Percentiles rank a stretch among this genome's conserved stretches.
Conservation (phyloP, 225 moss, liverwort and hornwort genomes). For the Sphagnum contortum region DNA sequence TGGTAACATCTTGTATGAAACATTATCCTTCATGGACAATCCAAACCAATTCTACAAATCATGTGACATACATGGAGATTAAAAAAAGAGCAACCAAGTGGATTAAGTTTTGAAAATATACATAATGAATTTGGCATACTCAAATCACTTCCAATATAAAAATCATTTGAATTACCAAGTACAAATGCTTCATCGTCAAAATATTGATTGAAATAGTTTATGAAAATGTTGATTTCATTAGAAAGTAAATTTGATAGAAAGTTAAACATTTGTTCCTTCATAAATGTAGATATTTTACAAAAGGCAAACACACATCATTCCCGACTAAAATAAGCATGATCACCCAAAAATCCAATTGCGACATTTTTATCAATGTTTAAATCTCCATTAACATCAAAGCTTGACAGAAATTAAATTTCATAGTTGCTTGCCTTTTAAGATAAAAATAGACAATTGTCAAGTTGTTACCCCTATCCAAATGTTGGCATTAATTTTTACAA, state of each 20-base stretch:
- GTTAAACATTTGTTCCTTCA: too few species aligned
- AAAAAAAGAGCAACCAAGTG: neutral
- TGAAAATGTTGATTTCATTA: too few species aligned
- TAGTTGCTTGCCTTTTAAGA: too few species aligned
- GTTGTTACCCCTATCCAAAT: constrained; percentile 29
- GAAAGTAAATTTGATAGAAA: too few species aligned
- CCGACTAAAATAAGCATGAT: too few species aligned
- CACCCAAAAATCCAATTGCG: too few species aligned
- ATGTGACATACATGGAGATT: neutral
- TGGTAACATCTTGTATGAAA: too few species aligned
- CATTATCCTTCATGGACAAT: neutral
- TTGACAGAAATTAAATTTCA: too few species aligned
- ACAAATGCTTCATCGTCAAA: constrained; percentile 91
- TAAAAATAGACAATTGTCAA: neutral
- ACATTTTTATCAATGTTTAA: too few species aligned
- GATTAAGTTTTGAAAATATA: constrained; percentile 16
- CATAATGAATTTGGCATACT: constrained; percentile 87
- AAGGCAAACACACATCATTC: too few species aligned
- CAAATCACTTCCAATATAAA: constrained; percentile 70
- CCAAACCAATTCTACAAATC: neutral
- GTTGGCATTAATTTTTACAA: constrained; percentile 54
- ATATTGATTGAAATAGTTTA: constrained; percentile 40
- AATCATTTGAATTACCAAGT: constrained; percentile 75
- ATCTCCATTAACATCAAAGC: too few species aligned
- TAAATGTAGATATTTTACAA: too few species aligned